A percentile compares a stretch with the other conserved stretches of the same genome.
Conservation (phyloP, 257 asterid genomes). For the Rhazya stricta region DNA sequence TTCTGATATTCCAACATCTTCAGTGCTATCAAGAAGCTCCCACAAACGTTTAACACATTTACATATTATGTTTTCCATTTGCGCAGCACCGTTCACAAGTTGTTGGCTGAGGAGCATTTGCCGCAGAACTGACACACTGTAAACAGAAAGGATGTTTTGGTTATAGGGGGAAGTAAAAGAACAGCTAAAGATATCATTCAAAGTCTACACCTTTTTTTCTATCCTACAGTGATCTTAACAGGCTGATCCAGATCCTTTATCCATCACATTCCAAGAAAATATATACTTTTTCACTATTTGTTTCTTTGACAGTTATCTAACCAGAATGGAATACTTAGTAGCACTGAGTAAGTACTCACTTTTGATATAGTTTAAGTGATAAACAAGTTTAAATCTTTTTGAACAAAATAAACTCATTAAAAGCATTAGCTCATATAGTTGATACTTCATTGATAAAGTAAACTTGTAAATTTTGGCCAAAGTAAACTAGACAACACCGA, state of each 20-base stretch:
- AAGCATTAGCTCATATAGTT: neutral
- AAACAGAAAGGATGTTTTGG: neutral
- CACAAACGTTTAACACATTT: conserved; percentile 42
- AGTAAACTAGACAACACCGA: neutral
- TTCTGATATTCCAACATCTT: conserved; percentile 58
- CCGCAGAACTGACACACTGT: conserved; percentile 58
- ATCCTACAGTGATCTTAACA: neutral
- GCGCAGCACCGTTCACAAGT: conserved; percentile 42
- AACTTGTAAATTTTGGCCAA: neutral
- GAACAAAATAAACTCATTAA: neutral
- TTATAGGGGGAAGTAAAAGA: neutral
- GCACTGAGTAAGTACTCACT: too few relatives aligned
- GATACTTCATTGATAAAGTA: neutral
- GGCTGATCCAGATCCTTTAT: neutral
- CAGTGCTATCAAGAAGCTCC: conserved; percentile 42
- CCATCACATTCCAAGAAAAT: neutral
- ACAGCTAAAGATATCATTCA: neutral
- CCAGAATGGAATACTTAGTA: too few relatives aligned
- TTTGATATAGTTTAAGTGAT: too few relatives aligned
- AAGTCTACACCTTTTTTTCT: neutral
- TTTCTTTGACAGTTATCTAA: neutral
- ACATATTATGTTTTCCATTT: conserved; percentile 47
- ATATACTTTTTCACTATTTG: neutral
- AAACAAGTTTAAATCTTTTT: neutral
- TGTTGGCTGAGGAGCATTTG: conserved; percentile 57